Conservation (phyloP, 2,329 filamentous ascomycete species). For the Chalaropsis ovoidea region DNA sequence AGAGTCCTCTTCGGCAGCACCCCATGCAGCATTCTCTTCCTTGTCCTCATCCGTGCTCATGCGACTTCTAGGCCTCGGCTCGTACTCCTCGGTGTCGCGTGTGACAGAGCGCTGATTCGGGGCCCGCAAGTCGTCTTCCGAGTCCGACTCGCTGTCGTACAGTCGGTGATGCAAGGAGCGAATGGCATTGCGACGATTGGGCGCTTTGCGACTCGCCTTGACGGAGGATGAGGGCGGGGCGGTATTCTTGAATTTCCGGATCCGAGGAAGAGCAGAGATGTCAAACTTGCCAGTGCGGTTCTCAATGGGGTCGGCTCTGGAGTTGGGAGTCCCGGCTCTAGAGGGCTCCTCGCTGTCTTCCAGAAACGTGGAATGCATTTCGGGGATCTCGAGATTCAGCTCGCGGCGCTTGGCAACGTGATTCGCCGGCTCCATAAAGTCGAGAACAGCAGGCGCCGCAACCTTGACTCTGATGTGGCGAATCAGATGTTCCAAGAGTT, state of each 20-base stretch:
- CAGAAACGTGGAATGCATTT: conserved; percentile 26
- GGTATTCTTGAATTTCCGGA: conserved; percentile 54
- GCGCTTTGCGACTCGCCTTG: conserved; percentile 42
- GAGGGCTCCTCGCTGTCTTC: conserved; percentile 46
- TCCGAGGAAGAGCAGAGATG: conserved; percentile 56
- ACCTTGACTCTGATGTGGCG: conserved; percentile 82
- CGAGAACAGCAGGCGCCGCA: conserved; percentile 67
- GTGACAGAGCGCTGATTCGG: conserved; percentile 44
- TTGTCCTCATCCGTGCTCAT: conserved; percentile 54
- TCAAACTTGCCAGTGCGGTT: conserved; percentile 48
- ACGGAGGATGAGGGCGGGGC: conserved; percentile 37
- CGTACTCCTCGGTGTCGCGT: conserved; percentile 74
- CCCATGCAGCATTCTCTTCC: conserved; percentile 42
- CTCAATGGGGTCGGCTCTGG: conserved; percentile 52
- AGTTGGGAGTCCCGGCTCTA: conserved; percentile 55
- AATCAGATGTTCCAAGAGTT: conserved; percentile 78
- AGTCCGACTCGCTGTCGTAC: conserved; percentile 55
- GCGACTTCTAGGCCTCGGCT: conserved; percentile 70
- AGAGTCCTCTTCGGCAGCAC: conserved; percentile 50
- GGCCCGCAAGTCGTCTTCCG: conserved; percentile 66
- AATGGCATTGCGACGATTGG: conserved; percentile 50
- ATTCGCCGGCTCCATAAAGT: conserved; percentile 71
- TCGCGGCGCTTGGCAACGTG: conserved; percentile 70
- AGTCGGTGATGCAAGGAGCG: conserved; percentile 65
- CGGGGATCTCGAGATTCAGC: conserved; percentile 57